These are phyloP conservation scores for Ormosia semicastrata DNA, from an alignment of 306 rosid species.

Conservation along the genomic window DNA sequence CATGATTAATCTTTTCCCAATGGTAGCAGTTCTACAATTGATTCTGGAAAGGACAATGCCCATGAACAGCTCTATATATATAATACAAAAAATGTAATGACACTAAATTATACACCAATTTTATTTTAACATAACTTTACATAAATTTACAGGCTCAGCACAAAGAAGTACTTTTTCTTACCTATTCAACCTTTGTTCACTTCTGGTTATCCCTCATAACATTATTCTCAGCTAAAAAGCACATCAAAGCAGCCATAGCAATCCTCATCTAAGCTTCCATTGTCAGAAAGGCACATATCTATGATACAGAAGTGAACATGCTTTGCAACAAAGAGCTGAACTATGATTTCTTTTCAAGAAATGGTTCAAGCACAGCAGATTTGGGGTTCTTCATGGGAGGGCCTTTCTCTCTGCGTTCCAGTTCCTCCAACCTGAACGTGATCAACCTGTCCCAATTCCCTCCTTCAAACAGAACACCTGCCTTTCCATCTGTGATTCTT, in stretches of 20 bases:
- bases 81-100: not conserved
- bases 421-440: slow-evolving; percentile 79
- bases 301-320: slow-evolving; percentile 32
- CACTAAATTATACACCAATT: not conserved
- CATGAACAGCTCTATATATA: not conserved
- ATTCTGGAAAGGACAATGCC: not conserved
- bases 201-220: not conserved
- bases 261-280: not conserved
- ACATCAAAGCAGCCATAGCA: not conserved
- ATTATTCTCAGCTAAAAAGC: not conserved
- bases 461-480: slow-evolving; percentile 48
- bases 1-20: not conserved
- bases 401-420: slow-evolving; percentile 87
- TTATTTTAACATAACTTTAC: not conserved
- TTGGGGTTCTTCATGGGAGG: slow-evolving; percentile 89
- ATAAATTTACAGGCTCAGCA: slow-evolving; percentile 7
- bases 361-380: slow-evolving; percentile 61
- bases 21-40: not conserved
- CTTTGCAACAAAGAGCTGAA: slow-evolving; percentile 11
- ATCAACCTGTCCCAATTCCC: slow-evolving; percentile 53
- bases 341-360: slow-evolving; percentile 50
- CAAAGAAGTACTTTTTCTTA: not conserved
- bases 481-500: slow-evolving; percentile 42
- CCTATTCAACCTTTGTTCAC: not conserved
- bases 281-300: not conserved